Evolutionary conservation across 345 rosid genomes (phyloP).

Genomic region (Diplotaxis tenuifolia): DNA sequence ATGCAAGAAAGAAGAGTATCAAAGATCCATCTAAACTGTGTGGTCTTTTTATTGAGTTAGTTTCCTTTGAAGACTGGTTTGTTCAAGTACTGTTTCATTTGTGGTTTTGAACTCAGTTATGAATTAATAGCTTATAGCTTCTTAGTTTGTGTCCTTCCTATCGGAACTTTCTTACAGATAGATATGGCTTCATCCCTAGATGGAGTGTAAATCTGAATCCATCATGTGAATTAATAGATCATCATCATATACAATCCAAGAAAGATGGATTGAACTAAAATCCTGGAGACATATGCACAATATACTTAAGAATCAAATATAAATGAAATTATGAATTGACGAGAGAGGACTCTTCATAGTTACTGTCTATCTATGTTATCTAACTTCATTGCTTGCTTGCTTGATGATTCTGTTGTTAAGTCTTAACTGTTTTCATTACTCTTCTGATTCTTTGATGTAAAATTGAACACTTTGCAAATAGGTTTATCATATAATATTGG

Average conservation of each 20-base stretch:
- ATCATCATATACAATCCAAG: too few relatives aligned
- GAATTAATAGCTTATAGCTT: background rate
- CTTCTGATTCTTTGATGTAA: conserved; percentile 15
- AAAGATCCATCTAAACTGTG: background rate
- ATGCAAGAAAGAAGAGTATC: background rate
- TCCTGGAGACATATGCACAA: too few relatives aligned
- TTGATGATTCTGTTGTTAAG: conserved; percentile 1
- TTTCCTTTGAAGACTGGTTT: background rate
- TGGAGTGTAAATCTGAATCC: too few relatives aligned
- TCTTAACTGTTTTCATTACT: background rate
- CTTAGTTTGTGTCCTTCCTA: background rate
- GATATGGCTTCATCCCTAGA: background rate
- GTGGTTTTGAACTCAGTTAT: background rate
- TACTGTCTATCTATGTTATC: conserved; percentile 16
- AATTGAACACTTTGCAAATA: conserved; percentile 1
- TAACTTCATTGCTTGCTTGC: conserved; percentile 30
- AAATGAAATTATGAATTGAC: conserved; percentile 11
- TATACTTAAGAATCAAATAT: background rate
- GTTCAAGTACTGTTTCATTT: background rate
- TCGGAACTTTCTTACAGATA: background rate
- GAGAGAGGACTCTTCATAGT: too few relatives aligned
- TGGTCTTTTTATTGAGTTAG: background rate
- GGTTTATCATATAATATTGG: too few relatives aligned
- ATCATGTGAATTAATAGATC: too few relatives aligned
- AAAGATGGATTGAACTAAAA: too few relatives aligned